These are phyloP conservation scores for Curvularia sp. DNA, from an alignment of 2,329 filamentous ascomycete genomes.

Conservation along the genomic window DNA sequence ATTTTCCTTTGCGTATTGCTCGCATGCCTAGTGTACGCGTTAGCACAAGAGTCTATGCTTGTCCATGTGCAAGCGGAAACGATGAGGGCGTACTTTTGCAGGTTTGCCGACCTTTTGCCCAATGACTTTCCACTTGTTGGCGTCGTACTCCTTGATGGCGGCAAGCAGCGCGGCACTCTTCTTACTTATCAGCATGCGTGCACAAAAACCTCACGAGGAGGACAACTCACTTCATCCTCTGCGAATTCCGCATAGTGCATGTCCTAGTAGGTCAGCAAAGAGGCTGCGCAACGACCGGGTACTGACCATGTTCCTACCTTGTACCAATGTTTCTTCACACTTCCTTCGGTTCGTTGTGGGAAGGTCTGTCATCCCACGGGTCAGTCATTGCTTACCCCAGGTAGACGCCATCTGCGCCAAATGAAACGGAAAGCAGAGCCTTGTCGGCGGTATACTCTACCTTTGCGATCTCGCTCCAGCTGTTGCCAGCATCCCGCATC, in stretches of 20 bases:
- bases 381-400: constrained; percentile 26
- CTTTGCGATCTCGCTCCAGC: constrained; percentile 99
- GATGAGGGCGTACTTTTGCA: constrained; percentile 73
- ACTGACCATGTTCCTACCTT: constrained; percentile 66
- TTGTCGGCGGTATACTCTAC: constrained; percentile 55
- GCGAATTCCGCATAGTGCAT: constrained; percentile 99
- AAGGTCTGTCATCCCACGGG: constrained; percentile 70
- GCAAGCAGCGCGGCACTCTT: constrained; percentile 82
- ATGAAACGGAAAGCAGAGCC: background rate
- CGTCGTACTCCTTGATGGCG: constrained; percentile 98
- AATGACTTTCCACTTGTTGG: constrained; percentile 98
- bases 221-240: constrained; percentile 80
- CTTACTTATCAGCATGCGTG: constrained; percentile 39
- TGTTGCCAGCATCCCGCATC: constrained; percentile 91
- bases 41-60: constrained; percentile 19
- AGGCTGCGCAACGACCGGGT: constrained; percentile 21
- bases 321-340: constrained; percentile 99
- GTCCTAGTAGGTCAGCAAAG: constrained; percentile 65
- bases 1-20: constrained; percentile 96
- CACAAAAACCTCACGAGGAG: constrained; percentile 9
- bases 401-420: background rate
- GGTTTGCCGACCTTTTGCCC: constrained; percentile 97
- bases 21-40: constrained; percentile 68
- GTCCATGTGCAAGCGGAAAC: constrained; percentile 8
- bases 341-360: constrained; percentile 90